These are phyloP conservation scores for Aegilops speltoides DNA, from an alignment of 176 grass and related monocot species.

Conservation along the genomic window DNA sequence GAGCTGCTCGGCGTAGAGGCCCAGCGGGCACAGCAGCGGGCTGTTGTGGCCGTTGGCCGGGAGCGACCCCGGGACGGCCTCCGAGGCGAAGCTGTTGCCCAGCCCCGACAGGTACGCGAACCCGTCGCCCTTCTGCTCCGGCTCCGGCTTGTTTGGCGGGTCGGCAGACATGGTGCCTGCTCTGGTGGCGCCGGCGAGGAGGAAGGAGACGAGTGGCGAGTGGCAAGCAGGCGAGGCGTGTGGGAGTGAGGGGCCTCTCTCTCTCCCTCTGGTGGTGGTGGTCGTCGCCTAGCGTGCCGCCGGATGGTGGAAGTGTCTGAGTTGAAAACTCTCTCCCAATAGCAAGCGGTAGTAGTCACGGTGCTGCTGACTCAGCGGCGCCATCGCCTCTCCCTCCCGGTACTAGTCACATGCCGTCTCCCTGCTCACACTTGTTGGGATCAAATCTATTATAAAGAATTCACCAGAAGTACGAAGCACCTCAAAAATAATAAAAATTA, in stretches of 20 bases:
- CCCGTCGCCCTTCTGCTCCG: background rate
- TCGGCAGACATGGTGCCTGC: no score
- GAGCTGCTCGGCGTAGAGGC: conserved; percentile 99
- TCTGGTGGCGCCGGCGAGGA: background rate
- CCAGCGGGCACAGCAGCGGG: conserved; percentile 69
- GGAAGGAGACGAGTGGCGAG: background rate
- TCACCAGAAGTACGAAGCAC: no score
- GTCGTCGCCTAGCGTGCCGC: background rate
- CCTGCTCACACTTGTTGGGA: no score
- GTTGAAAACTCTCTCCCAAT: no score
- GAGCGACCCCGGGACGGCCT: conserved; percentile 52
- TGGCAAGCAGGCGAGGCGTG: background rate
- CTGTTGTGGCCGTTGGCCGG: conserved; percentile 65
- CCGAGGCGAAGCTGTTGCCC: conserved; percentile 77
- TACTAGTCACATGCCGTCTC: no score
- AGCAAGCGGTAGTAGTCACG: no score
- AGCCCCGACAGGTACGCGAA: conserved; percentile 59
- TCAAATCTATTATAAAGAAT: no score
- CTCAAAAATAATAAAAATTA: no score
- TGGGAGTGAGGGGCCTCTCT: background rate
- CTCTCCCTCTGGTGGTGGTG: background rate
- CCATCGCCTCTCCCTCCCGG: no score
- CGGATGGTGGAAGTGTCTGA: no score
- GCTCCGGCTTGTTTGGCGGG: background rate
- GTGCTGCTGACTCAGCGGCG: no score